These are phyloP conservation scores for Eimeria sp. DNA, from an alignment of 169 alveolate species.

Conservation along the genomic window DNA sequence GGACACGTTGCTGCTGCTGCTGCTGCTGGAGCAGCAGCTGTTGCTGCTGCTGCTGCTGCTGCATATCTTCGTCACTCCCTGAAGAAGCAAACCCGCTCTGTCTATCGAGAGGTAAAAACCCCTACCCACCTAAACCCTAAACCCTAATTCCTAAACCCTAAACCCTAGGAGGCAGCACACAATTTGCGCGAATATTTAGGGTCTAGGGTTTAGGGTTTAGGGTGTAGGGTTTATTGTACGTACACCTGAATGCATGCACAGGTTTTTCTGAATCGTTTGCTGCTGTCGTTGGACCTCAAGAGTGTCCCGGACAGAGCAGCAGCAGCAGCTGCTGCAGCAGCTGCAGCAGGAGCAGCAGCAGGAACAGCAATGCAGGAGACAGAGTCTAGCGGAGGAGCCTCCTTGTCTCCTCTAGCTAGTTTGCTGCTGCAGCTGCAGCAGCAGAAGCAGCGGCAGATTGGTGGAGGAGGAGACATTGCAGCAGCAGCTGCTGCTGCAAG, in stretches of 20 bases:
- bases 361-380: neutral
- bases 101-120: constrained; percentile 3
- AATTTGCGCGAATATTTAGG: too few species aligned
- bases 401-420: neutral
- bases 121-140: neutral
- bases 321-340: constrained; percentile 15
- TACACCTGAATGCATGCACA: neutral
- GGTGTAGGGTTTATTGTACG: neutral
- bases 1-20: neutral
- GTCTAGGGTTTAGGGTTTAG: too few species aligned
- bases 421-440: constrained; percentile 22
- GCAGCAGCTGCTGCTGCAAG: constrained; percentile 3
- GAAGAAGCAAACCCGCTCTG: neutral
- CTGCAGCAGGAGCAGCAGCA: constrained; percentile 22
- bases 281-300: constrained; percentile 4
- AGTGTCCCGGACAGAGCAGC: neutral
- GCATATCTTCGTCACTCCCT: neutral
- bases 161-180: neutral
- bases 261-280: constrained; percentile 15
- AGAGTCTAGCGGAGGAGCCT: neutral
- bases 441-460: neutral
- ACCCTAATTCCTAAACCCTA: neutral
- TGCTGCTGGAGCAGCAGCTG: constrained; percentile 12
- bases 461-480: neutral
- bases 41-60: constrained; percentile 43